Conservation (phyloP, 2,329 filamentous ascomycete species). For the Alternaria longipes region DNA sequence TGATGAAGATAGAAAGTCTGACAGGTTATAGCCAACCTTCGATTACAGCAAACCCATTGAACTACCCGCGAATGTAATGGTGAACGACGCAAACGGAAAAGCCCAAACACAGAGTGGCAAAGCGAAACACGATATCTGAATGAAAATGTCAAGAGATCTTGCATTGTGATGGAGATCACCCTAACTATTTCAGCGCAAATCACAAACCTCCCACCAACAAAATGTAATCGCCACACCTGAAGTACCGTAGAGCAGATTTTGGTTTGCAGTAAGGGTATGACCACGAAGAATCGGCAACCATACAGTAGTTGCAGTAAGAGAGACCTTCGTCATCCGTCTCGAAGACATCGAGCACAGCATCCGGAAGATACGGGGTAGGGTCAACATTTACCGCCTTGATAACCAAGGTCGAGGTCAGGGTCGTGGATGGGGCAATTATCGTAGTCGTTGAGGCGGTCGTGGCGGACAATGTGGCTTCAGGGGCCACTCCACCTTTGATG, state of each 20-base stretch:
- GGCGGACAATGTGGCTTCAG: background rate
- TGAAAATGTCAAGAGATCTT: background rate
- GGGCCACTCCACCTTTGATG: too few species aligned
- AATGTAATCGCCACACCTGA: background rate
- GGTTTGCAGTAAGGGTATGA: background rate
- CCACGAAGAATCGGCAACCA: too few species aligned
- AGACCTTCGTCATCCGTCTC: background rate
- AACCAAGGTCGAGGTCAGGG: background rate
- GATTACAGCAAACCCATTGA: constrained; percentile 19
- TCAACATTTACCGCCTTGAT: background rate
- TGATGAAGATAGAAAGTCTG: background rate
- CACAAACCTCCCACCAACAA: too few species aligned
- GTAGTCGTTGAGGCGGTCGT: background rate
- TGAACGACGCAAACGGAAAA: background rate
- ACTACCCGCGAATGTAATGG: constrained; percentile 13
- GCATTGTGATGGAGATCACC: background rate
- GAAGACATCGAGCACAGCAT: constrained; percentile 4
- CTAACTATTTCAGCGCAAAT: background rate
- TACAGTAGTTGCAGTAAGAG: background rate
- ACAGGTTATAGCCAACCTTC: constrained; percentile 7
- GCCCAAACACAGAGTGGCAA: background rate
- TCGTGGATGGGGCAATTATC: background rate
- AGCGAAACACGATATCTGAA: background rate
- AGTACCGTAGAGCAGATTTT: background rate
- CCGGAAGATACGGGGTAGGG: background rate